These are phyloP conservation scores for Populus tomentosa DNA, from an alignment of 441 rosid genomes.

Conservation along the genomic window DNA sequence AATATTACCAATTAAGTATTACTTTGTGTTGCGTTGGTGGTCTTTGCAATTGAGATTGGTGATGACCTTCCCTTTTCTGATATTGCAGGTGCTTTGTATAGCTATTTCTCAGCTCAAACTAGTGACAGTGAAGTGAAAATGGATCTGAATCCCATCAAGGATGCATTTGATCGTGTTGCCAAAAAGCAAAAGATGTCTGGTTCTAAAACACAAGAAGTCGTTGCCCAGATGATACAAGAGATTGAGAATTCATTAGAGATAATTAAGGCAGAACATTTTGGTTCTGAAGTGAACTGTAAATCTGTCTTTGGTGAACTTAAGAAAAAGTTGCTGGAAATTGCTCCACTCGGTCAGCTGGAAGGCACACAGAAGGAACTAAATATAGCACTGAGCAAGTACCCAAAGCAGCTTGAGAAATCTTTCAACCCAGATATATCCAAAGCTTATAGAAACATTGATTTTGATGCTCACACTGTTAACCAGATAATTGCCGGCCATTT, in stretches of 20 bases:
- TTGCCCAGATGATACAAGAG: conserved; percentile 32
- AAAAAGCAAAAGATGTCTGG: conserved; percentile 45
- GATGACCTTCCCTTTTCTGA: not conserved
- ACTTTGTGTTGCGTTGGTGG: not conserved
- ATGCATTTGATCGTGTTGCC: conserved; percentile 45
- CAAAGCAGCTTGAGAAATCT: conserved; percentile 41
- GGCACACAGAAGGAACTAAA: conserved; percentile 39
- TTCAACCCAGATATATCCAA: conserved; percentile 46
- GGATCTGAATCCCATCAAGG: conserved; percentile 45
- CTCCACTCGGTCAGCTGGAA: conserved; percentile 36
- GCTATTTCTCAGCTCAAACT: not conserved
- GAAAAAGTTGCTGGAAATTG: conserved; percentile 31
- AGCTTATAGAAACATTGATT: conserved; percentile 42
- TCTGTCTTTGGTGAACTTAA: conserved; percentile 28
- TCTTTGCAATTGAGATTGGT: not conserved
- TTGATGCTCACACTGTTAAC: conserved; percentile 33
- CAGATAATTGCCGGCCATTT: conserved; percentile 40
- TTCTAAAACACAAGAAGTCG: conserved; percentile 38
- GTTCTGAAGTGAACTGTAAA: conserved; percentile 17
- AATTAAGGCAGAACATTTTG: conserved; percentile 17
- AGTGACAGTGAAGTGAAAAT: conserved; percentile 13
- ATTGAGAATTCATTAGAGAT: conserved; percentile 21
- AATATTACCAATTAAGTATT: not conserved
- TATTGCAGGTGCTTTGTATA: conserved; percentile 11
- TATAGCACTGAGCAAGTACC: conserved; percentile 37